Conservation (phyloP, 768 basidiomycete genomes). For the Rhodotorula graminis region DNA sequence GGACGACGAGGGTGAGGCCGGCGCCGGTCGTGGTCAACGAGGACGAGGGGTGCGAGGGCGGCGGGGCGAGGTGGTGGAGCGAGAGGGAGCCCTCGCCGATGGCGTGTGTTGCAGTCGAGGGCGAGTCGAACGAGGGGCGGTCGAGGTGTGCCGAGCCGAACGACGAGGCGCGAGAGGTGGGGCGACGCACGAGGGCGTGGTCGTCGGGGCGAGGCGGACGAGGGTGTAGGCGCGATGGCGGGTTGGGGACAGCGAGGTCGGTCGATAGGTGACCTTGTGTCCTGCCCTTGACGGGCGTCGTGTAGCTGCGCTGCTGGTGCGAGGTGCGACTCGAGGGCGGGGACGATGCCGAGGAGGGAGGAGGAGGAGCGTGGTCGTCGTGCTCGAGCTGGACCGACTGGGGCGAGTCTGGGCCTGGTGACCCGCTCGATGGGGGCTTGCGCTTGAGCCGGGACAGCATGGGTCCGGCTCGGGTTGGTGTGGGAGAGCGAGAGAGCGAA, state of each 20-base stretch:
- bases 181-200: neutral
- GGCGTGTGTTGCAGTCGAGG: neutral
- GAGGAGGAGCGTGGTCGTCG: neutral
- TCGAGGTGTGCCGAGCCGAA: slow-evolving; percentile 25
- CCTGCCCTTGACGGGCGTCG: neutral
- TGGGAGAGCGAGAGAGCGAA: neutral
- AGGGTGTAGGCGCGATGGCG: neutral
- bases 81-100: slow-evolving; percentile 26
- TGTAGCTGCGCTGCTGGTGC: neutral
- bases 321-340: neutral
- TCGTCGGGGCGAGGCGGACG: neutral
- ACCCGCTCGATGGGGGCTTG: neutral
- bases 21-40: neutral
- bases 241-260: slow-evolving; percentile 16
- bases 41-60: neutral
- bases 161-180: slow-evolving; percentile 15
- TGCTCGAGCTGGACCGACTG: neutral
- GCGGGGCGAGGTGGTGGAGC: slow-evolving; percentile 28
- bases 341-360: neutral
- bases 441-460: slow-evolving; percentile 11
- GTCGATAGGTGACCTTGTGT: too few species aligned
- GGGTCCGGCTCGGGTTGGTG: neutral
- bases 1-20: slow-evolving; percentile 22
- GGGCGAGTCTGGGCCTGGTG: neutral
- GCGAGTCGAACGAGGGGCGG: neutral